These are phyloP conservation scores for Fusarium acutatum DNA, from an alignment of 2,329 filamentous ascomycete species.

Conservation along the genomic window DNA sequence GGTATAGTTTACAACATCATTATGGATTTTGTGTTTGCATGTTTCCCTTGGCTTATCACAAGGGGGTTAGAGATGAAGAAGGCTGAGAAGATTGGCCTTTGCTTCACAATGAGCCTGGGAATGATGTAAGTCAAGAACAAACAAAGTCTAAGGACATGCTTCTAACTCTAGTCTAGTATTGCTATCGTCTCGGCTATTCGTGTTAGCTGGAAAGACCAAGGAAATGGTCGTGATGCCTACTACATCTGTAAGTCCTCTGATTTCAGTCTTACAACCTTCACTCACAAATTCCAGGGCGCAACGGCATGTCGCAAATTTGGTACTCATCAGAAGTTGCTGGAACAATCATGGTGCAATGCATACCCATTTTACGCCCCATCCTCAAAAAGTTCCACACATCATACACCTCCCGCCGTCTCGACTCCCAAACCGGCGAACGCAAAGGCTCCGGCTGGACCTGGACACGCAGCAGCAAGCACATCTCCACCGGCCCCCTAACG, in stretches of 20 bases:
- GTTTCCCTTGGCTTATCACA: slow-evolving; percentile 60
- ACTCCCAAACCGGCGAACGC: slow-evolving; percentile 23
- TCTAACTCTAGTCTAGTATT: slow-evolving; percentile 43
- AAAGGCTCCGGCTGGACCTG: slow-evolving; percentile 32
- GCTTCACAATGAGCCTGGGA: slow-evolving; percentile 60
- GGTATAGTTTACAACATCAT: slow-evolving; percentile 59
- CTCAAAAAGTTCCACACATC: slow-evolving; percentile 44
- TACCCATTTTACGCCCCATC: slow-evolving; percentile 60
- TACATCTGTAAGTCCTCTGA: slow-evolving; percentile 53
- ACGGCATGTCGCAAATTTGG: slow-evolving; percentile 41
- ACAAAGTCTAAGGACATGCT: accelerated
- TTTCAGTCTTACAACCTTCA: background rate
- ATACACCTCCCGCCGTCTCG: slow-evolving; percentile 34
- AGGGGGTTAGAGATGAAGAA: slow-evolving; percentile 57
- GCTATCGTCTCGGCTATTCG: slow-evolving; percentile 58
- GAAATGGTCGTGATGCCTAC: slow-evolving; percentile 54
- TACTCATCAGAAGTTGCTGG: slow-evolving; percentile 62
- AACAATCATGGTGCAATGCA: slow-evolving; percentile 64
- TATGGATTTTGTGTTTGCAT: slow-evolving; percentile 61
- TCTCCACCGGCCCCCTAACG: slow-evolving; percentile 13
- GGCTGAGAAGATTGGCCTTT: slow-evolving; percentile 59
- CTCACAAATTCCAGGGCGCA: slow-evolving; percentile 30
- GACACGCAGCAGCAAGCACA: slow-evolving; percentile 34
- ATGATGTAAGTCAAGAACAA: slow-evolving; percentile 48
- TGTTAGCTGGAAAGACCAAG: slow-evolving; percentile 58